Base-by-base conservation (phyloP, 768 basidiomycete genomes). In the Amanita inopinata region DNA sequence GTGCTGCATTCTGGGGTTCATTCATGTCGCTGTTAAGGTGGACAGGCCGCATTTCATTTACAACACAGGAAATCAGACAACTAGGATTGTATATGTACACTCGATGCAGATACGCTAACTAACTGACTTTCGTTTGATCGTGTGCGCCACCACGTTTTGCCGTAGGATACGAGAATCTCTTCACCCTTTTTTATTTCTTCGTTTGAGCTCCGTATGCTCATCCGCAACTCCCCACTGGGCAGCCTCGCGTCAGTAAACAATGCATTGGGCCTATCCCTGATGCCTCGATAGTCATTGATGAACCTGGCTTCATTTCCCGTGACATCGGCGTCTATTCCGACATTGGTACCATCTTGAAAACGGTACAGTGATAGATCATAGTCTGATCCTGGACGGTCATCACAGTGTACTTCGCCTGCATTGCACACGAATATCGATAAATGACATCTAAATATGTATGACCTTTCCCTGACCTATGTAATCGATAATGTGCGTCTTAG, bases 281-380 rank as follows among this genome's bases (percentile, higher is more conserved):
- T 67, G 2, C 89, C 87, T 43, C 92, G 73, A 61, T 83, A 97
- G 64, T 94, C 92, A 52, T 96, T 96, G 46, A 89, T 69, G 56
- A 94, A 92, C 53, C 92, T 68, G 1, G 82, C 83, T 58, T 91
- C 87, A 61, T 93, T 96, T 20, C 92, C 92, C 66, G 74, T 74
- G 2, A 33, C 50, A 20, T 66, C 66, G 14, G 90, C 89, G 56
- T 96, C 91, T 30, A 86, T 67, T 1, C 89, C 91, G 14, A 92
- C 73, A 53, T 67, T 80, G 30, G 73, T 54, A 5, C 75, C 76
- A 39, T 70, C 65, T 44, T 65, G 61, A 38, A 71, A 62, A 25
- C 78, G 80, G 56, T 73, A 67, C n/a, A 94, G 69, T 10, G 81
- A 89, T 18, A 94, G 65, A 60, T 94, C 92, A 56, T 94, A 94